Conservation (phyloP, 2,329 filamentous ascomycete species). For the Purpureocillium lavendulum region DNA sequence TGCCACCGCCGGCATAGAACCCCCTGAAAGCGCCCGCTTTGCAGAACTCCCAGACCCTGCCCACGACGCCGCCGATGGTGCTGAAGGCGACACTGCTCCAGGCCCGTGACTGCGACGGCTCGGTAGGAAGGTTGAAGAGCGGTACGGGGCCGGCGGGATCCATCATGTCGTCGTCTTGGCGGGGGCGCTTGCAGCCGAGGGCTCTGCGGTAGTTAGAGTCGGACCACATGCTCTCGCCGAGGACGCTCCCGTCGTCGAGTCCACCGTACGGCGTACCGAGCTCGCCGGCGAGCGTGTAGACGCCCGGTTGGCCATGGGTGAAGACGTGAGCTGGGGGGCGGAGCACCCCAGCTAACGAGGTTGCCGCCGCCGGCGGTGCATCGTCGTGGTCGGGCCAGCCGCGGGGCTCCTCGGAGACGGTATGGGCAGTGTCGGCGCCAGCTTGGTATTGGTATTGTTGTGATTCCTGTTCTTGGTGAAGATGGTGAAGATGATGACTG, state of each 20-base stretch:
- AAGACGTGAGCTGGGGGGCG: slow-evolving; percentile 28
- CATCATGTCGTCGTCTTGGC: slow-evolving; percentile 27
- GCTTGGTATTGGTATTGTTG: no score
- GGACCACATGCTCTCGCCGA: slow-evolving; percentile 49
- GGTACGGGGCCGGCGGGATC: slow-evolving; percentile 19
- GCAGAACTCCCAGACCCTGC: slow-evolving; percentile 82
- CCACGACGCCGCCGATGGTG: slow-evolving; percentile 58
- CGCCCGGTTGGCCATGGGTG: slow-evolving; percentile 2
- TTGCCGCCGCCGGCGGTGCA: slow-evolving; percentile 22
- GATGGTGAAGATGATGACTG: no score
- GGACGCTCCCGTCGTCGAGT: slow-evolving; percentile 19
- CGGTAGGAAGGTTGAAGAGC: slow-evolving; percentile 21
- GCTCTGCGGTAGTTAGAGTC: slow-evolving; percentile 47
- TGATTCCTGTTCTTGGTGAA: no score
- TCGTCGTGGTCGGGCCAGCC: slow-evolving; percentile 2
- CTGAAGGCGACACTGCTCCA: slow-evolving; percentile 54
- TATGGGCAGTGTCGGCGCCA: slow-evolving; percentile 10
- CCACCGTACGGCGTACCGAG: slow-evolving; percentile 38
- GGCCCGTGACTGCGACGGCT: slow-evolving; percentile 23
- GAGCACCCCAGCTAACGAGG: slow-evolving; percentile 43
- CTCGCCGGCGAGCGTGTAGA: slow-evolving; percentile 45
- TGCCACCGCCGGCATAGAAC: slow-evolving; percentile 79
- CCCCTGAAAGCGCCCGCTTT: slow-evolving; percentile 65
- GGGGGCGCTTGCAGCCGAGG: slow-evolving; percentile 37
- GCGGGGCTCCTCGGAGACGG: neutral